These are phyloP conservation scores for Bacidia rubella DNA, from an alignment of 495 filamentous ascomycete species.

Conservation along the genomic window DNA sequence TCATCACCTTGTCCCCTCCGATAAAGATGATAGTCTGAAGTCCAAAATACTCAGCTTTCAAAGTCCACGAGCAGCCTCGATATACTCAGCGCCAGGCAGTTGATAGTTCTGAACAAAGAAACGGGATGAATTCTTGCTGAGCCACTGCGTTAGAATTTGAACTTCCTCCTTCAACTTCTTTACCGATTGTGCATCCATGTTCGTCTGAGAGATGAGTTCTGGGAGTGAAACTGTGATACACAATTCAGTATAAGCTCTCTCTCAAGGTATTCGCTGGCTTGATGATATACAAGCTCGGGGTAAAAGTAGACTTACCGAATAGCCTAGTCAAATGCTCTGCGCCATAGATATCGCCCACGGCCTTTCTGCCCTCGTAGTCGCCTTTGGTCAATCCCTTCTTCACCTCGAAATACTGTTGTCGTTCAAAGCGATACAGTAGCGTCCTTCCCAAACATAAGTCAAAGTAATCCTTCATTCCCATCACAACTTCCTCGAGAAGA, in stretches of 20 bases:
- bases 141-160: conserved; percentile 63
- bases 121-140: conserved; percentile 53
- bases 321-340: conserved; percentile 81
- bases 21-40: too few species aligned
- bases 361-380: conserved; percentile 45
- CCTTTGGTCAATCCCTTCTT: conserved; percentile 35
- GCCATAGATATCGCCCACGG: conserved; percentile 69
- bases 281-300: not conserved
- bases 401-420: conserved; percentile 66
- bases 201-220: conserved; percentile 89
- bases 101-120: conserved; percentile 76
- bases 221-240: conserved; percentile 62
- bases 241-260: too few species aligned
- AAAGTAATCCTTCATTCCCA: conserved; percentile 82
- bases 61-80: conserved; percentile 37
- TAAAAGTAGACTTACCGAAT: conserved; percentile 49
- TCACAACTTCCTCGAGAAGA: conserved; percentile 75
- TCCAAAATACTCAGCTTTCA: too few species aligned
- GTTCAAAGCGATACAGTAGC: conserved; percentile 83
- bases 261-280: not conserved
- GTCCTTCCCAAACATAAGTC: conserved; percentile 74
- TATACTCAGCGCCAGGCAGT: conserved; percentile 44
- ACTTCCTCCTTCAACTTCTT: conserved; percentile 80
- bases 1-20: too few species aligned
- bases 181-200: conserved; percentile 87